Base-by-base conservation (phyloP, 331 rosid species). In the Rhamnella rubrinervis region DNA sequence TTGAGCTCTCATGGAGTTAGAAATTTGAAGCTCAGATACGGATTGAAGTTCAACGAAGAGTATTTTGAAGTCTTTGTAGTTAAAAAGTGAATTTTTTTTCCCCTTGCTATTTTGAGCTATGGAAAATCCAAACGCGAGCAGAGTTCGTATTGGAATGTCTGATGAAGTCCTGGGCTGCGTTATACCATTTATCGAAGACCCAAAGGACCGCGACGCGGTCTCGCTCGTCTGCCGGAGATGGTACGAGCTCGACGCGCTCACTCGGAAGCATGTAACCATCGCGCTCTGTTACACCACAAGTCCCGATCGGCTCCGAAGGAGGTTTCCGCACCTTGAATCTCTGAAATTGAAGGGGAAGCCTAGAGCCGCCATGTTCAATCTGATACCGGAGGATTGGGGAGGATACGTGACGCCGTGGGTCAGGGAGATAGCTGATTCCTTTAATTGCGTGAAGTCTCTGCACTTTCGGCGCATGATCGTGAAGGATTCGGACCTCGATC, bases 361-460 rank as follows among this genome's bases (percentile, higher is more conserved):
- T 1, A 78, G 99, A 35, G 97, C 99, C 5, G 96, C 99, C 8
- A 91, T 91, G 97, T 91, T 95, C 79, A 95, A 95, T 79, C 75
- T 95, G 65, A 95, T 95, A 47, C 97, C 95, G 1, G 99, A 95
- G 82, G 87, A 95, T 69, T 95, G 97, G 99, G 99, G 99, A 52
- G 99, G 99, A 0, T 86, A 69, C 19, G 97, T 95, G 0, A 86
- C 87, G 9, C 96, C 96, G 0, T 95, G 99, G 99, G 89, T 95
- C 1, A 63, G 0, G 26, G 96, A 83, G 85, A 89, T 95, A 67
- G 79, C 87, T 0, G 68, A 47, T 17, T 78, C 85, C 67, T 91
- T 89, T 40, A 82, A 81, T 65, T 82, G 96, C 73, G 76, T 95
- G 63, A 95, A 66, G 77, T 78, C 84, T 0, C 83, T 95, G 8